Conservation (phyloP, 331 rosid species). For the Pyrus hybrid region DNA sequence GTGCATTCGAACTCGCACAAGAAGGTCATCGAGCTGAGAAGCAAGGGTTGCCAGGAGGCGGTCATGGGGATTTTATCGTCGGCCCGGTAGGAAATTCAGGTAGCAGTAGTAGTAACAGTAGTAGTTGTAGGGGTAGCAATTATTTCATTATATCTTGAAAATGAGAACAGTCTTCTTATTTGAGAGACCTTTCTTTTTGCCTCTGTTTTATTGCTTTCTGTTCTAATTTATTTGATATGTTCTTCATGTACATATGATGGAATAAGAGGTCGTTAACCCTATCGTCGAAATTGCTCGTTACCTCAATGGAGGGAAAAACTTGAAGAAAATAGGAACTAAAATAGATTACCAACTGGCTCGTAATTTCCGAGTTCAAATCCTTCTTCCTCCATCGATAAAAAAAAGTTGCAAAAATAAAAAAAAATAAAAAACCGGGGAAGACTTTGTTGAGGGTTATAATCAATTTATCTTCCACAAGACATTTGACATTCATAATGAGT, state of each 20-base stretch:
- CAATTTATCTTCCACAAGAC: not conserved
- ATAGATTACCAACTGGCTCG: not conserved
- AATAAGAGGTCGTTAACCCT: constrained; percentile 21
- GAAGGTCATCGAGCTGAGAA: constrained; percentile 80
- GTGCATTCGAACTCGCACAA: constrained; percentile 79
- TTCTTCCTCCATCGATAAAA: too few relatives aligned
- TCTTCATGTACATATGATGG: constrained; percentile 38
- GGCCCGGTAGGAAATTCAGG: constrained; percentile 21
- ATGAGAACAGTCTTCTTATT: constrained; percentile 23
- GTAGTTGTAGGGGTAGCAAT: not conserved
- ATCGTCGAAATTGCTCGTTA: not conserved
- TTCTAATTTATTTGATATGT: constrained; percentile 30
- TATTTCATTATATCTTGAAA: constrained; percentile 16
- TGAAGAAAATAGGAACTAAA: not conserved
- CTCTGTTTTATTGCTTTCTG: constrained; percentile 19
- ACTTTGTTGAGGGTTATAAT: not conserved
- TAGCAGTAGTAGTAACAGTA: not conserved
- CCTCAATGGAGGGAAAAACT: not conserved
- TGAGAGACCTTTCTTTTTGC: constrained; percentile 31
- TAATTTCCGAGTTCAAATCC: too few relatives aligned
- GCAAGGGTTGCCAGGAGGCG: constrained; percentile 18
- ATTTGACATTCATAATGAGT: not conserved
- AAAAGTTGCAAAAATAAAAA: too few relatives aligned
- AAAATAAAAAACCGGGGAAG: not conserved
- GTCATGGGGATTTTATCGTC: constrained; percentile 20